Evolutionary conservation across 2,329 filamentous ascomycete species (phyloP), one percentile per base, ranked within the genome.

Genomic region (Paecilomyces niveus): DNA sequence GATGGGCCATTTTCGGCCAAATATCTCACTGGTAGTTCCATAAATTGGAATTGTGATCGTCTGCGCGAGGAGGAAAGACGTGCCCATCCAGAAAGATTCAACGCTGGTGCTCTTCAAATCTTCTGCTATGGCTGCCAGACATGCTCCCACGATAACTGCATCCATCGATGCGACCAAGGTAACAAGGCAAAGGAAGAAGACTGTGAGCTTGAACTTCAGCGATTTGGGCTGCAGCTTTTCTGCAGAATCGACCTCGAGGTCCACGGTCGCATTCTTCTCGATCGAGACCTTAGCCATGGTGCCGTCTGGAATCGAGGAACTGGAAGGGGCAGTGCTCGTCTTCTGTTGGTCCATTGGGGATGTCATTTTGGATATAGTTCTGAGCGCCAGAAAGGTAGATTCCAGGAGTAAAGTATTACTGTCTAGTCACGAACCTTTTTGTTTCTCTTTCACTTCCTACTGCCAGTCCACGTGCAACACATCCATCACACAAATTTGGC

Each of bases 1-100:
- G 4, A 56, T 60, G 9, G 58, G 49, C 50, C 53, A 56, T 31
- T 55, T 49, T 11, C 62, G 58, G 3, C 62, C 60, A 45, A 62
- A 63, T 3, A 63, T 45, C 5, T 63, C 53, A 13, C 35, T 39
- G 11, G 35, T 39, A 6, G 35, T 39, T 5, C 35, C 35, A 35
- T 29, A 13, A 18, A 29, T 49, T 54, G 54, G 15, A 39, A 39
- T 39, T 3, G 13, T 39, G 13, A 39, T 39, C 35, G 35, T 39
- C n/a, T 39, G 35, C 13, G 35, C 35, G 3, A 39, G 35, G 13
- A 39, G 35, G 13, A 39, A 39, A 39, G 35, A 39, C n/a, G 35
- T 39, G 35, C 35, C 35, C 35, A 39, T 39, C 35, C 35, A 39
- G 35, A 39, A 39, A 1, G 35, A 39, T 39, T 39, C 35, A 39